A percentile compares a stretch with the other conserved stretches of the same genome.
These are phyloP conservation scores for Thymus quinquecostatus DNA, from an alignment of 257 asterid genomes.

Conservation along the genomic window DNA sequence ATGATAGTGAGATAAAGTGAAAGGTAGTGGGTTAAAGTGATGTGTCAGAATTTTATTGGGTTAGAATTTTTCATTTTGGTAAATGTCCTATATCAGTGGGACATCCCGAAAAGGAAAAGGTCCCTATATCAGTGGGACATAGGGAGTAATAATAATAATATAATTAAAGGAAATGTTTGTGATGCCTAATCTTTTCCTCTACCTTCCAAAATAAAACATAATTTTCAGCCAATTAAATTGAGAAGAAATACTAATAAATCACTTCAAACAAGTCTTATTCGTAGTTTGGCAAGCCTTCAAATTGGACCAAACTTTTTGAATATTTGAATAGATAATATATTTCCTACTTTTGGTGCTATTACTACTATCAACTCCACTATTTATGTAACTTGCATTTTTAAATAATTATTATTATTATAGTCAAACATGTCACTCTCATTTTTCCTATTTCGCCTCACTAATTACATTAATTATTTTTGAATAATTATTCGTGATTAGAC, in stretches of 20 bases:
- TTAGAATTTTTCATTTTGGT: too few relatives aligned
- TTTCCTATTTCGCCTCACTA: constrained; percentile 2
- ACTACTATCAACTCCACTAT: background rate
- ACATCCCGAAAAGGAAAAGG: too few relatives aligned
- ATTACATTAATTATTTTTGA: background rate
- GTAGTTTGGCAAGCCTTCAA: constrained; percentile 37
- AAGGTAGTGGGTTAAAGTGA: too few relatives aligned
- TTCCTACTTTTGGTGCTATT: constrained; percentile 18
- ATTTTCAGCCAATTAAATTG: background rate
- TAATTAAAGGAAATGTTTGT: too few relatives aligned
- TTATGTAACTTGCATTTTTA: background rate
- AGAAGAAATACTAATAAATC: constrained; percentile 10
- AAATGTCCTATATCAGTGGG: too few relatives aligned
- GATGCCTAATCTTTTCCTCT: background rate
- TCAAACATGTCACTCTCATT: constrained; percentile 29
- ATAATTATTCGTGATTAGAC: background rate
- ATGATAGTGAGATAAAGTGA: too few relatives aligned
- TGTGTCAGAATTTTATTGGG: too few relatives aligned
- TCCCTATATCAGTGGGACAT: too few relatives aligned
- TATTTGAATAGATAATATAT: constrained; percentile 16
- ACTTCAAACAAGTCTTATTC: constrained; percentile 30
- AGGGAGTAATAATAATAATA: too few relatives aligned
- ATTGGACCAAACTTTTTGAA: constrained; percentile 39
- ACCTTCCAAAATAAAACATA: background rate
- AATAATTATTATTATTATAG: background rate